phyloP scores from a whole-genome alignment of 2,329 filamentous ascomycete species.

The Colletotrichum lindemuthianum region DNA sequence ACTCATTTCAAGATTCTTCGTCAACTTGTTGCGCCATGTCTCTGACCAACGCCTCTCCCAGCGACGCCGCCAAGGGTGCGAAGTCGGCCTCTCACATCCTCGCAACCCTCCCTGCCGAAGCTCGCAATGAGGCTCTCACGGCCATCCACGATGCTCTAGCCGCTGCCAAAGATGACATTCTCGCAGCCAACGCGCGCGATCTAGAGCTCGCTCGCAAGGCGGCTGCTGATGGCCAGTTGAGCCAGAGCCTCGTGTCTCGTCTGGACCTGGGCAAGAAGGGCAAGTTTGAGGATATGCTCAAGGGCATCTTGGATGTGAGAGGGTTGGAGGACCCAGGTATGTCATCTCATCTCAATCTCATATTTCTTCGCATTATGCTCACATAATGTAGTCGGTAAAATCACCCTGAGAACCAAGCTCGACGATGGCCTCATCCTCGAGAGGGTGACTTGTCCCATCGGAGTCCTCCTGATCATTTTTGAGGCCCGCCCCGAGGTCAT shows the following conservation, averaged over 20 bases:
- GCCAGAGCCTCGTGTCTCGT: slow-evolving; percentile 84
- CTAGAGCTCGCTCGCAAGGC: slow-evolving; percentile 78
- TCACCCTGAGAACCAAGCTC: slow-evolving; percentile 84
- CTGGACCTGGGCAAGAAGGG: slow-evolving; percentile 87
- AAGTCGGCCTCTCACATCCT: slow-evolving; percentile 85
- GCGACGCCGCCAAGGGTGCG: slow-evolving; percentile 80
- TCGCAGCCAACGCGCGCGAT: slow-evolving; percentile 88
- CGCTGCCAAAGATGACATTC: slow-evolving; percentile 76
- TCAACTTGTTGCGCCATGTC: slow-evolving; percentile 71
- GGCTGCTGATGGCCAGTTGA: slow-evolving; percentile 79
- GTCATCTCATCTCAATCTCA: slow-evolving; percentile 40
- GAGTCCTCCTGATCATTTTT: slow-evolving; percentile 98
- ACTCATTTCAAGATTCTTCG: slow-evolving; percentile 9
- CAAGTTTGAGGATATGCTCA: slow-evolving; percentile 98
- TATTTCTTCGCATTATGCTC: not conserved
- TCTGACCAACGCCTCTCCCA: slow-evolving; percentile 83
- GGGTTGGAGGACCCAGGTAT: slow-evolving; percentile 85
- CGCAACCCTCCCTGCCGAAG: slow-evolving; percentile 78
- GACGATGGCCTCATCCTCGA: slow-evolving; percentile 89
- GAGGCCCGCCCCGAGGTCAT: slow-evolving; percentile 98
- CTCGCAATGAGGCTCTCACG: slow-evolving; percentile 86
- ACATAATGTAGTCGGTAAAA: slow-evolving; percentile 73
- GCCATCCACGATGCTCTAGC: slow-evolving; percentile 83
- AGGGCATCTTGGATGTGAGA: slow-evolving; percentile 90
- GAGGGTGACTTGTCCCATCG: slow-evolving; percentile 92